Conservation (phyloP, 192 early-diverging fungal species). For the Coemansia nantahalensis region DNA sequence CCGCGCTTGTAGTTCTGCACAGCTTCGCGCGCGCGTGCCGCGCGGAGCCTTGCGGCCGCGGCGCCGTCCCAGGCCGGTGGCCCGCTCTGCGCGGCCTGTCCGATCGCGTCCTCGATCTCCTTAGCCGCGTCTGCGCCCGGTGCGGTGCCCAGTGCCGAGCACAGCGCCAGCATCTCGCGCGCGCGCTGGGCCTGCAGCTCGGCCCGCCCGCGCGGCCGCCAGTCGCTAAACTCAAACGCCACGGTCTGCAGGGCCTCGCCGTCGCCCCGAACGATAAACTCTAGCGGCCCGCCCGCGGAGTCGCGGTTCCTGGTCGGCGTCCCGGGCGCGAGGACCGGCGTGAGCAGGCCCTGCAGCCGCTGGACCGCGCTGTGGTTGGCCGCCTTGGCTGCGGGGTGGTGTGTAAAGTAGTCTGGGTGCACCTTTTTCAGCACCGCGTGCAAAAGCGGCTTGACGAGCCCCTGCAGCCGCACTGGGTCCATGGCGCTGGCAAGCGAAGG, state of each 20-base stretch:
- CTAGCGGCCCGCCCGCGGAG: slow-evolving; percentile 10
- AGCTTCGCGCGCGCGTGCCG: slow-evolving; percentile 35
- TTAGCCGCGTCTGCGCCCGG: not conserved
- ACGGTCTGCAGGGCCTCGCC: not conserved
- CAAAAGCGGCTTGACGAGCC: slow-evolving; percentile 40
- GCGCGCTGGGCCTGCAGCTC: slow-evolving; percentile 32
- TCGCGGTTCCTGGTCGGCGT: slow-evolving; percentile 1
- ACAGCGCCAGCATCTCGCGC: slow-evolving; percentile 33
- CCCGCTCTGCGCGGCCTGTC: not conserved
- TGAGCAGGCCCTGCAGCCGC: slow-evolving; percentile 40
- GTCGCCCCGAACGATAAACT: slow-evolving; percentile 7
- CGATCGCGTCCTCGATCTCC: slow-evolving; percentile 18
- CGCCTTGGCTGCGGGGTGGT: slow-evolving; percentile 29
- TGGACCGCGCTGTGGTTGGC: slow-evolving; percentile 40
- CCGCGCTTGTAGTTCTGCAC: slow-evolving; percentile 19
- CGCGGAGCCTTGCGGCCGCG: slow-evolving; percentile 10
- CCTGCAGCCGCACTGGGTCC: slow-evolving; percentile 16
- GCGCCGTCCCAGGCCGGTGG: slow-evolving; percentile 1
- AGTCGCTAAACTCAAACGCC: slow-evolving; percentile 20
- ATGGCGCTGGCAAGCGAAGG: not conserved
- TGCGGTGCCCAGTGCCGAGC: slow-evolving; percentile 9
- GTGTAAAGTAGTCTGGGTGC: slow-evolving; percentile 43
- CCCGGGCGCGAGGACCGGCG: slow-evolving; percentile 19
- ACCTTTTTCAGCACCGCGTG: slow-evolving; percentile 38
- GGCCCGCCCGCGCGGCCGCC: not conserved